Base-by-base conservation (phyloP, 306 rosid species). In the Malus orientalis region DNA sequence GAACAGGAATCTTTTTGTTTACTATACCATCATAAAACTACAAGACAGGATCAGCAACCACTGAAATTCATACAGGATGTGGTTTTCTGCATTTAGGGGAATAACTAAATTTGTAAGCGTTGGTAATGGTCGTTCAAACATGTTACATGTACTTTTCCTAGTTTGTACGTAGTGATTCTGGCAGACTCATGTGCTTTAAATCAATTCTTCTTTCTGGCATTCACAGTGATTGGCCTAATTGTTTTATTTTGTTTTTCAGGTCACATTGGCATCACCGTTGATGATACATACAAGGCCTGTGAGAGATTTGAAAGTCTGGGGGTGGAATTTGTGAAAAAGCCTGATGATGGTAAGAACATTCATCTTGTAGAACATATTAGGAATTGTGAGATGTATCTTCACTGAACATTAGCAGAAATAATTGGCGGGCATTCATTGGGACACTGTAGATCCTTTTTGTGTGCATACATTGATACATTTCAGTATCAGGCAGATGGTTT, bases 251-350 rank as follows among this genome's bases (percentile, higher is more conserved):
- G 33, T 57, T 69, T 33, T 63, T 54, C 79, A 95, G 97, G 99
- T 67, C 99, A 95, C 76, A 95, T 95, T 81, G 97, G 99, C 73
- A 72, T 92, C 76, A 92, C 99, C 12, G 97, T 95, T 80, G 96
- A 95, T 82, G 99, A 95, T 86, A 92, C 97, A 45, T 61, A 74
- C 79, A 90, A 92, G 91, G 97, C 97, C 53, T 90, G 97, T 79
- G 97, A 95, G 85, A 88, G 99, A 85, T 92, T 92, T 85, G 93
- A 89, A 89, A 76, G 83, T 59, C 83, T 92, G 27, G 97, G 99
- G 59, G 88, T 95, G 70, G 91, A 95, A 85, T 95, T 95, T 86
- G 90, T 88, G 67, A 92, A 95, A 77, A 95, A 82, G 79, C 97
- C 90, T 14, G 92, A 89, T 19, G 97, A 89, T 20, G 99, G 97